Conservation (phyloP, 176 grass and related monocot species). For the Bonia amplexicaulis region DNA sequence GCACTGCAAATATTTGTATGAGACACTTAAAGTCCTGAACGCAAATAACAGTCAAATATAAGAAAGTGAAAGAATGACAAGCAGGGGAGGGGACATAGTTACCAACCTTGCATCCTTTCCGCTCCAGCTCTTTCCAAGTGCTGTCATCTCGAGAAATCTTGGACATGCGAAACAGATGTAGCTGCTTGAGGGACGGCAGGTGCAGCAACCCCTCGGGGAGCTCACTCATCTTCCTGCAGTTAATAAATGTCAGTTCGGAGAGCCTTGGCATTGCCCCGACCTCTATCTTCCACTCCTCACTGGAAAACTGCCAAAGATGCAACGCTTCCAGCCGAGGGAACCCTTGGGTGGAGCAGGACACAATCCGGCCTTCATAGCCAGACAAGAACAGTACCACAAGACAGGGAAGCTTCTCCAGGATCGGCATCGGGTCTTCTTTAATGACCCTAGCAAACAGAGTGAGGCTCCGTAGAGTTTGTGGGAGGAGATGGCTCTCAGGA, state of each 20-base stretch:
- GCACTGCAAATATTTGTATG: no score
- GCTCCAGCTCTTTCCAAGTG: not conserved
- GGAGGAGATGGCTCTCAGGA: no score
- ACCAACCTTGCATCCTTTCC: not conserved
- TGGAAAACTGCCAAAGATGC: not conserved
- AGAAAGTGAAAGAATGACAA: no score
- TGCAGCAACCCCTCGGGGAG: not conserved
- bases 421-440: no score
- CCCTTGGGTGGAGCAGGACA: not conserved
- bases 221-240: not conserved
- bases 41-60: no score
- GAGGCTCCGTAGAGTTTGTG: no score
- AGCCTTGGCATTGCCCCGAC: not conserved
- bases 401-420: not conserved
- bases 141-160: not conserved
- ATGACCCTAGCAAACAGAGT: no score
- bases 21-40: no score
- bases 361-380: not conserved
- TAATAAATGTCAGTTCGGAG: rapidly evolving
- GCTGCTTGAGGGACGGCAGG: not conserved
- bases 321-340: not conserved
- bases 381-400: not conserved
- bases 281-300: not conserved
- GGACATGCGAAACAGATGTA: rapidly evolving
- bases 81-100: not conserved